Evolutionary conservation across 805 yeast genomes (phyloP).

Genomic region (Maudiozyma bulderi): DNA sequence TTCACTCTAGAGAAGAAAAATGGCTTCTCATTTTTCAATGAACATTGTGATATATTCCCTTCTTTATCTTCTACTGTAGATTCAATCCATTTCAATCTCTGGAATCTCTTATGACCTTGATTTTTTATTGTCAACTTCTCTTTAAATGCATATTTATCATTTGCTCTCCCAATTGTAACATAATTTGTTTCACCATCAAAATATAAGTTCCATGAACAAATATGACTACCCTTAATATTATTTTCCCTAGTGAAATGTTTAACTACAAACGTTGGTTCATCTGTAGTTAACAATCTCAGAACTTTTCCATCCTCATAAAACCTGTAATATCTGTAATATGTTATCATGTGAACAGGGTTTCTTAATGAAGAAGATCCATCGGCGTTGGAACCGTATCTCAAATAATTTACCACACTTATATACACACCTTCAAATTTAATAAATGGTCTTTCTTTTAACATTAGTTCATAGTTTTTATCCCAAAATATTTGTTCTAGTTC

Average conservation of each 20-base stretch:
- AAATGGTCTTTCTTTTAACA: constrained; percentile 54
- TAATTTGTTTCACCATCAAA: constrained; percentile 42
- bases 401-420: constrained; percentile 74
- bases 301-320: constrained; percentile 74
- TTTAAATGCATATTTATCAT: constrained; percentile 49
- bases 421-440: constrained; percentile 76
- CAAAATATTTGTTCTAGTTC: constrained; percentile 32
- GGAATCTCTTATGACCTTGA: constrained; percentile 54
- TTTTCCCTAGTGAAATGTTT: constrained; percentile 37
- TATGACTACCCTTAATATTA: constrained; percentile 30
- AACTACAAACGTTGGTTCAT: constrained; percentile 63
- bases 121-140: constrained; percentile 53
- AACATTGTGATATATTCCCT: constrained; percentile 45
- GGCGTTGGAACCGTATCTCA: constrained; percentile 70
- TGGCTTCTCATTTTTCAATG: constrained; percentile 63
- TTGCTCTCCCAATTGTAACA: constrained; percentile 48
- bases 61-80: constrained; percentile 52
- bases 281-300: constrained; percentile 55
- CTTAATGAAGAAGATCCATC: constrained; percentile 58
- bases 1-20: constrained; percentile 65
- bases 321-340: constrained; percentile 78
- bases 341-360: constrained; percentile 72
- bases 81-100: constrained; percentile 61
- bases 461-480: constrained; percentile 30
- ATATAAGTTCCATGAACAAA: constrained; percentile 50